Evolutionary conservation across 2,329 filamentous ascomycete species (phyloP), one percentile per base, ranked within the genome.

Genomic region (Trichoderma asperellum): DNA sequence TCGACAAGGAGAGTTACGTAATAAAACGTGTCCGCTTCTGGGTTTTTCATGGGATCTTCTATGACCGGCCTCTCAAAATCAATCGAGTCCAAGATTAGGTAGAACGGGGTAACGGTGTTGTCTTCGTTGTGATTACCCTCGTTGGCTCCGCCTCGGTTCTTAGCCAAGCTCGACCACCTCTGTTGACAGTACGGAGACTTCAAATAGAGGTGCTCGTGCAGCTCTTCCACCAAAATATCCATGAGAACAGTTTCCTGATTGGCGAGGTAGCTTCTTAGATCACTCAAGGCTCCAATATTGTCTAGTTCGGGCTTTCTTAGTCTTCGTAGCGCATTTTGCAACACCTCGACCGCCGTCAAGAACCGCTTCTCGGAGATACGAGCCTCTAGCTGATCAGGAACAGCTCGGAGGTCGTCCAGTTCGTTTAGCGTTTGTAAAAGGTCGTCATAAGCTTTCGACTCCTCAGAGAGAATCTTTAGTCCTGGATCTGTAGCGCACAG

Each of bases 131-230:
- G 85, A 47, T 78, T 81, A 27, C 49, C 18, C 62, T 87, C 85
- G 55, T 81, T 82, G 71, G 81, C 83, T 3, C 83, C 82, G 59
- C 87, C 85, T 72, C 92, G 90, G 47, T 86, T 87, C 74, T 91
- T 91, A 47, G 90, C 86, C 70, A 97, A 88, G 70, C 87, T 88
- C 79, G 97, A 96, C 96, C 96, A 99, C 73, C 96, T 87, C 77
- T 97, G 93, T 77, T 97, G 94, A 77, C 95, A 98, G 78, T 99
- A 99, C 0, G 95, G 96, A 4, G 95, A 98, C 78, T 98, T 98
- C 49, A 99, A 88, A 77, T 99, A 99, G 4, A 99, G 85, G 80
- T 99, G 96, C 78, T 97, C 96, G 77, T 99, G 96, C 40, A 99
- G 84, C 79, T 99, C 96, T 78, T 99, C 96, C n/a, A 98, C 90